These are phyloP conservation scores for Metschnikowia gruessii DNA, from an alignment of 805 yeast genomes.

Conservation along the genomic window DNA sequence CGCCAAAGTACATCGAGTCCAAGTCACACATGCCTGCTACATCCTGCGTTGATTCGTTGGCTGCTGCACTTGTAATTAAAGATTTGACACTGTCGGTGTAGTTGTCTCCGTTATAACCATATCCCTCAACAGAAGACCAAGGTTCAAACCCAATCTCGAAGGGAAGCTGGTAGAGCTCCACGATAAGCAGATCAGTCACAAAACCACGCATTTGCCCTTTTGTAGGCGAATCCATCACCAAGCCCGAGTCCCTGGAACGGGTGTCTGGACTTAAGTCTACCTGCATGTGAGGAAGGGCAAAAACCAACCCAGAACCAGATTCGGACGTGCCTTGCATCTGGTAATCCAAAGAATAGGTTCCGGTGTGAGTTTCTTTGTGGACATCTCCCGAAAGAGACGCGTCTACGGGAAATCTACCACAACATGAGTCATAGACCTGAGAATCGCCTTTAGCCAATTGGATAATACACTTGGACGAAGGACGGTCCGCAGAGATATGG, in stretches of 20 bases:
- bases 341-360: slow-evolving; percentile 31
- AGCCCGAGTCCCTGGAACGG: slow-evolving; percentile 27
- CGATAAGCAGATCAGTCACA: slow-evolving; percentile 35
- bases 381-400: slow-evolving; percentile 41
- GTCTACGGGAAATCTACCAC: slow-evolving; percentile 57
- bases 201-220: slow-evolving; percentile 49
- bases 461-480: slow-evolving; percentile 37
- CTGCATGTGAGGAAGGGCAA: slow-evolving; percentile 53
- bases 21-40: slow-evolving; percentile 56
- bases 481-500: slow-evolving; percentile 29
- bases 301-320: slow-evolving; percentile 35
- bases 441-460: slow-evolving; percentile 57
- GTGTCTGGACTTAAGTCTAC: slow-evolving; percentile 33
- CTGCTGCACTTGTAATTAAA: slow-evolving; percentile 42
- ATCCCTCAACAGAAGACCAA: slow-evolving; percentile 43
- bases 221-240: slow-evolving; percentile 47
- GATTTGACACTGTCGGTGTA: slow-evolving; percentile 33
- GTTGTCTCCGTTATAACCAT: slow-evolving; percentile 7
- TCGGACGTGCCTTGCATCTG: slow-evolving; percentile 27
- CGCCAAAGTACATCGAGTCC: slow-evolving; percentile 88
- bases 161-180: slow-evolving; percentile 44
- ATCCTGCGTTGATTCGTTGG: slow-evolving; percentile 55
- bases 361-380: slow-evolving; percentile 24
- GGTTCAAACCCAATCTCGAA: slow-evolving; percentile 48
- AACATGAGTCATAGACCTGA: slow-evolving; percentile 51